These are phyloP conservation scores for Malus domestica DNA, from an alignment of 306 rosid genomes.

Conservation along the genomic window ASM211411v1 NC_041803.1:3273501-3274000, in stretches of 20 bases:
- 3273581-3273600: constrained; percentile 2
- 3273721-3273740: constrained; percentile 88
- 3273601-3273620: constrained; percentile 27
- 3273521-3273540: background rate
- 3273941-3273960: background rate
- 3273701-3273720: constrained; percentile 86
- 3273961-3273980: background rate
- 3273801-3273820: background rate
- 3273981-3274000: constrained; percentile 18
- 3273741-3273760: constrained; percentile 76
- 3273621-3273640: constrained; percentile 93
- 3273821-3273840: background rate
- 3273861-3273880: background rate
- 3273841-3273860: background rate
- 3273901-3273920: background rate
- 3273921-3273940: background rate
- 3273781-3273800: constrained; percentile 7
- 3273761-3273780: constrained; percentile 18
- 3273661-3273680: constrained; percentile 94
- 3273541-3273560: background rate
- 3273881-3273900: background rate
- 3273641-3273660: constrained; percentile 92
- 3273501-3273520: background rate
- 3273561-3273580: background rate
- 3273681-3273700: constrained; percentile 85